A percentile compares a stretch with the other conserved stretches of the same genome.
Evolutionary conservation across 129 eudicot species (phyloP).

Genomic region (Chrysanthemum makinoi): DNA sequence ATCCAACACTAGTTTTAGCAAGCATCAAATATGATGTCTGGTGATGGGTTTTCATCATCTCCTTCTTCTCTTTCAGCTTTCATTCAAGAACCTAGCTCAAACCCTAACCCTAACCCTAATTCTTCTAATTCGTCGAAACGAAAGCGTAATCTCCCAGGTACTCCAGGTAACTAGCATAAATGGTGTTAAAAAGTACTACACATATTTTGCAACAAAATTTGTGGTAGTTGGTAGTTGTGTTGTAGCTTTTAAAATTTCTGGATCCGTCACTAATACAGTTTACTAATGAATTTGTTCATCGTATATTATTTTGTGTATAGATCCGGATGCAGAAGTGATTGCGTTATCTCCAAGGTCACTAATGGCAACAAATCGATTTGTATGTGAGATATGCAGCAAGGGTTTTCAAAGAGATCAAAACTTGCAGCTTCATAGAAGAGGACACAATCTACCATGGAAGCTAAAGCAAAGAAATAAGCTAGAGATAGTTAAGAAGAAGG

Average conservation of each 20-base stretch:
- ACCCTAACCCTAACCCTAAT: conserved; percentile 49
- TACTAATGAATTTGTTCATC: no score
- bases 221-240: neutral
- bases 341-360: conserved; percentile 80
- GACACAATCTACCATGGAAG: conserved; percentile 92
- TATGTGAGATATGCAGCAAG: conserved; percentile 84
- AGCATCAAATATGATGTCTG: conserved; percentile 21
- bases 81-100: conserved; percentile 32
- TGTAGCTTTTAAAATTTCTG: no score
- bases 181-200: neutral
- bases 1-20: conserved; percentile 1
- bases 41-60: conserved; percentile 37
- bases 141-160: conserved; percentile 38
- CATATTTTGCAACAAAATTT: neutral
- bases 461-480: conserved; percentile 67
- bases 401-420: conserved; percentile 91
- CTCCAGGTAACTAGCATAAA: conserved; percentile 24
- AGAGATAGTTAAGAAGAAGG: conserved; percentile 63
- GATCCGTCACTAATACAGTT: no score
- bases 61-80: conserved; percentile 37
- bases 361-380: conserved; percentile 84
- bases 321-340: conserved; percentile 94
- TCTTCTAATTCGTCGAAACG: conserved; percentile 33
- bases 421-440: conserved; percentile 87
- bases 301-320: conserved; percentile 28